These are phyloP conservation scores for Syncephalastrum racemosum DNA, from an alignment of 371 early-diverging fungal species.

Conservation along the genomic window DNA sequence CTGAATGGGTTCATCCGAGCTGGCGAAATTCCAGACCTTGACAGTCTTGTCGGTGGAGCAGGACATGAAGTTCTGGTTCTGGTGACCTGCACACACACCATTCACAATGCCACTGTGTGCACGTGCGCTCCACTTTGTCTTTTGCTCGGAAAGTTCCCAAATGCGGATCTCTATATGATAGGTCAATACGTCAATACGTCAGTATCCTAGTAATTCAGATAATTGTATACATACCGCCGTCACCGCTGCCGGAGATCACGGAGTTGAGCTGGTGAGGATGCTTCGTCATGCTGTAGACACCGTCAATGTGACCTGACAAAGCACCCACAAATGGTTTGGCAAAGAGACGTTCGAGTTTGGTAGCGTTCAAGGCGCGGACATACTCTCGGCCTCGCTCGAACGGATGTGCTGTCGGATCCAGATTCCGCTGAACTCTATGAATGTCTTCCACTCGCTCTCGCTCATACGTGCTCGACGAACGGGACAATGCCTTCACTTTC, in stretches of 20 bases:
- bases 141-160: slow-evolving; percentile 79
- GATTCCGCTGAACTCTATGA: slow-evolving; percentile 86
- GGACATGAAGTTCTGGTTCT: slow-evolving; percentile 72
- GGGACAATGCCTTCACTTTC: slow-evolving; percentile 91
- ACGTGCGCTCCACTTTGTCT: slow-evolving; percentile 69
- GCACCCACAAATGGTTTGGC: slow-evolving; percentile 98
- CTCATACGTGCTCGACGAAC: slow-evolving; percentile 75
- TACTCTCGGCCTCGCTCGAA: slow-evolving; percentile 98
- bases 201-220: background rate
- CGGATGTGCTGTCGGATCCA: slow-evolving; percentile 92
- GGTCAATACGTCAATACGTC: background rate
- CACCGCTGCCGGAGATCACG: slow-evolving; percentile 89
- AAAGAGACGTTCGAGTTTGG: slow-evolving; percentile 96
- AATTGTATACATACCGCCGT: slow-evolving; percentile 68
- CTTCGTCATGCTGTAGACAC: slow-evolving; percentile 95
- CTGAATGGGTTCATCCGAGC: slow-evolving; percentile 54
- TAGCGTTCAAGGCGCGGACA: slow-evolving; percentile 94
- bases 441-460: slow-evolving; percentile 89
- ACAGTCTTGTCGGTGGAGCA: slow-evolving; percentile 88
- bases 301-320: slow-evolving; percentile 92
- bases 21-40: slow-evolving; percentile 76
- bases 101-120: slow-evolving; percentile 84
- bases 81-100: slow-evolving; percentile 73
- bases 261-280: slow-evolving; percentile 81
- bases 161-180: slow-evolving; percentile 67